These are phyloP conservation scores for Lodderomyces metapsilosis DNA, from an alignment of 1,139 yeast genomes.

Conservation along the genomic window DNA sequence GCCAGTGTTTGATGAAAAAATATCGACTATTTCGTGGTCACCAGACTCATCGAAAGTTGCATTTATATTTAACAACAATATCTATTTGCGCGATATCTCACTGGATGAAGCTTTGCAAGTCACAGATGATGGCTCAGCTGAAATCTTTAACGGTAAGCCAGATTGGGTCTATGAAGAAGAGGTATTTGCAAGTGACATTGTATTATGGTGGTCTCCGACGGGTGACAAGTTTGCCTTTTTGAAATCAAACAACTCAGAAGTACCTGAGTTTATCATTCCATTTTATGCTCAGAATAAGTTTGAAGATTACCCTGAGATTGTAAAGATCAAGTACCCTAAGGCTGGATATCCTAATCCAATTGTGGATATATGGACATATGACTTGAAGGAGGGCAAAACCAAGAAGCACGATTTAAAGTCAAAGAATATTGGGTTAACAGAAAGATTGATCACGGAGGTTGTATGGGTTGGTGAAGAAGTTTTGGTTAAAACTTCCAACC, in stretches of 20 bases:
- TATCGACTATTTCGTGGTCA: slow-evolving; percentile 69
- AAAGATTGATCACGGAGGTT: slow-evolving; percentile 41
- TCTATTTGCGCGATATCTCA: slow-evolving; percentile 40
- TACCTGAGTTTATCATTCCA: slow-evolving; percentile 53
- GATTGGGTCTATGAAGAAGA: slow-evolving; percentile 69
- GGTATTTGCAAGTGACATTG: slow-evolving; percentile 49
- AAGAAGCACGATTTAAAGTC: slow-evolving; percentile 23
- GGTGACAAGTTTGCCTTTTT: slow-evolving; percentile 48
- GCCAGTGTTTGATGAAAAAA: slow-evolving; percentile 28
- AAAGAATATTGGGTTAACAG: slow-evolving; percentile 18
- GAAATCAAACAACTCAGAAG: slow-evolving; percentile 50
- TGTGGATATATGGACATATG: slow-evolving; percentile 39
- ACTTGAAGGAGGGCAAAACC: slow-evolving; percentile 19
- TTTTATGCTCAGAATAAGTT: slow-evolving; percentile 47
- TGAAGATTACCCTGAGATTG: slow-evolving; percentile 42
- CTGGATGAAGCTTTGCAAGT: slow-evolving; percentile 27
- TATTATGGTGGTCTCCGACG: slow-evolving; percentile 60
- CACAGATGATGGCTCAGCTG: slow-evolving; percentile 49
- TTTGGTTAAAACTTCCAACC: slow-evolving; percentile 40
- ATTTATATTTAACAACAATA: slow-evolving; percentile 63
- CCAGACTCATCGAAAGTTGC: slow-evolving; percentile 68
- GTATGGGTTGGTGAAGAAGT: slow-evolving; percentile 41
- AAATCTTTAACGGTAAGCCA: slow-evolving; percentile 55
- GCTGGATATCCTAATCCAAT: slow-evolving; percentile 46
- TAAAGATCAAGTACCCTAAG: slow-evolving; percentile 44